Evolutionary conservation across 2,329 filamentous ascomycete genomes (phyloP), one percentile per base, ranked within the genome.

Genomic region (Xylaria polymorpha): DNA sequence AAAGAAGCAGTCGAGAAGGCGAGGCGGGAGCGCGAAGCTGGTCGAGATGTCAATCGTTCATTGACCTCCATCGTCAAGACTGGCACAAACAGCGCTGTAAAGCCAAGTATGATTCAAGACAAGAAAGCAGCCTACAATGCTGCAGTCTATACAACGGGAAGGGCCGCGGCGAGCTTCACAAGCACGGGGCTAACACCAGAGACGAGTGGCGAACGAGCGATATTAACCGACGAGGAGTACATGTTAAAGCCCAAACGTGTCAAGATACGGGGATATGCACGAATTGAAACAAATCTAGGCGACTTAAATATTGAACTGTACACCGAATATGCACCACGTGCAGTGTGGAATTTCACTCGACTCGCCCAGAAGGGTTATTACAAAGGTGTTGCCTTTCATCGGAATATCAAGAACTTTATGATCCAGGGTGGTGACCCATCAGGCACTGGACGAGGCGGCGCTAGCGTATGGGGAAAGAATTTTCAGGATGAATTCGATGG

Each of bases 381-480:
- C 83, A 90, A 89, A 61, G 88, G 88, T 72, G 91, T 97, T 1
- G 81, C 87, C 14, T 99, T 99, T 78, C 96, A 99, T 80, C 90
- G 96, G 71, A 98, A 97, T 79, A 98, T 99, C 75, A 91, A 91
- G 67, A 93, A 92, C 75, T 99, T 99, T 79, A 99, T 99, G 96
- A 93, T 99, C 46, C 96, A 99, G 80, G 95, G 95, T 51, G 96
- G 96, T 44, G 96, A 99, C 78, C 96, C 96, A 0, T 93, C 94
- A 0, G 95, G 95, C 0, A 97, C 94, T 0, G 96, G 96, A 1
- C 88, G 93, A 69, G 96, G 96, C n/a, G 96, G 96, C 0, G 84
- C 90, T 58, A 97, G 92, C 76, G 90, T 97, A 69, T 99, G 96
- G 96, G 93, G 93, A 67, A 97, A 97, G 81, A 93, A 94, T 70